Base-by-base conservation (phyloP, 805 yeast species). In the Pichia deserticola region DNA sequence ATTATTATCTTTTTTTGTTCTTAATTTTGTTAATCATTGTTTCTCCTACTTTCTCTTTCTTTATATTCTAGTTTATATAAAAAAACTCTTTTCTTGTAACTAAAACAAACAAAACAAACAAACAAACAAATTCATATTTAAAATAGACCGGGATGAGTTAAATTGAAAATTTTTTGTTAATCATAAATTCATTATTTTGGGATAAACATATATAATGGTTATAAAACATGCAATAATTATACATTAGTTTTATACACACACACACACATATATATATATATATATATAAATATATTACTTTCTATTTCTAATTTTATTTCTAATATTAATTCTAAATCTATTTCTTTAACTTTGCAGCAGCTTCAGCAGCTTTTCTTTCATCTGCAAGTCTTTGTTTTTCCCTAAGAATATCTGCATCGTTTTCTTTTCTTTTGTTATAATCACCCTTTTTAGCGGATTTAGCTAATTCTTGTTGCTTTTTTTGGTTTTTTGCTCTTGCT, bases 401-500 rank as follows among this genome's bases (percentile, higher is more conserved):
- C 66, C 98, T 81, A 77, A 92, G 77, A 57, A 82, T 85, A 47
- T 86, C 96, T 29, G 97, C 98, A 63, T 92, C 96, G 42, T 73
- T 77, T 65, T 92, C 96, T 81, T 82, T 76, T 63, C 97, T 75
- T 65, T 88, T 86, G 57, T 76, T 76, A 37, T 96, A 92, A 63
- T 89, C 96, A 30, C 97, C 98, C 7, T 72, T 76, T 60, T 79
- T 80, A 71, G 88, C 86, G 52, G 66, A 65, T 70, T 84, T 84
- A 52, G 77, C 74, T 34, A 69, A 71, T 42, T 79, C 84, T 54
- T 80, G 82, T 60, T 78, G 83, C 68, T 92, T 92, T 73, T 92
- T 93, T 66, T 72, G 65, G 69, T 87, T 88, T 71, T 87, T 92
- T 53, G 82, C 87, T 64, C 99, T 79, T 34, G 97, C 97, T 59